These are phyloP conservation scores for Blastomyces emzantsi DNA, from an alignment of 2,329 filamentous ascomycete genomes.

Conservation along the genomic window DNA sequence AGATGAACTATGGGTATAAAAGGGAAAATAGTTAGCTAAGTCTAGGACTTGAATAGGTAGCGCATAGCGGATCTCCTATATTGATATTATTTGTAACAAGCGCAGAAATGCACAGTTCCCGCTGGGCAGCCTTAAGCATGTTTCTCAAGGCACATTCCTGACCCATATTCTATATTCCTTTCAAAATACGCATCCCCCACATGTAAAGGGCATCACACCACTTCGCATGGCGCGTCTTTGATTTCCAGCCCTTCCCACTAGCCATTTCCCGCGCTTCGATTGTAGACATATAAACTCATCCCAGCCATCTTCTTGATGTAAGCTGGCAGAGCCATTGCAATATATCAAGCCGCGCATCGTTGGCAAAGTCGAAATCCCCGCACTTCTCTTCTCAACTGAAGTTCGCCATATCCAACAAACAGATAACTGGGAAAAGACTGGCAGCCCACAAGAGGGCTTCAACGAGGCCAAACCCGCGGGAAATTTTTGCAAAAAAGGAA, in stretches of 20 bases:
- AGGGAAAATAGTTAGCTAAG: constrained; percentile 10
- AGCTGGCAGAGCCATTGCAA: neutral
- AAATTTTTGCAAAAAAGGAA: constrained; percentile 22
- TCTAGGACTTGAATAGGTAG: neutral
- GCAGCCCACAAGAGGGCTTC: constrained; percentile 10
- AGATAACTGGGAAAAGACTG: neutral
- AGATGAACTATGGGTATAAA: constrained; percentile 69
- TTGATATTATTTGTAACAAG: neutral
- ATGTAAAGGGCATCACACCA: neutral
- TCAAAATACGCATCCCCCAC: neutral
- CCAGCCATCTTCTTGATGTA: neutral
- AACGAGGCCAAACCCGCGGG: constrained; percentile 8
- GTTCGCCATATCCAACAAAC: neutral
- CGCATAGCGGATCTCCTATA: neutral
- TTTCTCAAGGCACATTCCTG: neutral
- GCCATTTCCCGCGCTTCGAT: neutral
- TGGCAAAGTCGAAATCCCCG: neutral
- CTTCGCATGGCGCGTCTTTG: neutral
- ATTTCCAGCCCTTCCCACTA: neutral
- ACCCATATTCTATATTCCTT: neutral
- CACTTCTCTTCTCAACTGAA: neutral
- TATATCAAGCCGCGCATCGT: neutral
- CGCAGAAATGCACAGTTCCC: neutral
- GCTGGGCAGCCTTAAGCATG: neutral
- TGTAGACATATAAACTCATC: neutral